Conservation (phyloP, 164 flowering plant species). For the Vitis rupestris region DNA sequence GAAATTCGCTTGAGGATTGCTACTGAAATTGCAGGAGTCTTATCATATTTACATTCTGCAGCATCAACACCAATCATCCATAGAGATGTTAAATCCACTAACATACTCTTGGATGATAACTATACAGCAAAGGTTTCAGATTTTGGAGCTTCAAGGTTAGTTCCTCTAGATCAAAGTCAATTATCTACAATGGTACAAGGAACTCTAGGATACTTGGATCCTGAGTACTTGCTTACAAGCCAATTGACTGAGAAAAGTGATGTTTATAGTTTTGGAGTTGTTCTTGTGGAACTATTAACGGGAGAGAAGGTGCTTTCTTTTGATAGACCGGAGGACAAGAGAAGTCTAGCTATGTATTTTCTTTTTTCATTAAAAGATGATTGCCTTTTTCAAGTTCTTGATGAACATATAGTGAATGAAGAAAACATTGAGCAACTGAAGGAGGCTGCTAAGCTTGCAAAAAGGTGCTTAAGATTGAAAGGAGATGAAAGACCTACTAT, state of each 20-base stretch:
- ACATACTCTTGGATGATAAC: constrained; percentile 42
- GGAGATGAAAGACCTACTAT: constrained; percentile 16
- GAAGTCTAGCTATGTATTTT: constrained; percentile 29
- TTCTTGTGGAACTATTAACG: constrained; percentile 36
- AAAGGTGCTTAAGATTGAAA: constrained; percentile 9
- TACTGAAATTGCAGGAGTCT: constrained; percentile 39
- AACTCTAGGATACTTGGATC: constrained; percentile 44
- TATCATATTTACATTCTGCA: constrained; percentile 45
- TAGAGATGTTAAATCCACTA: constrained; percentile 41
- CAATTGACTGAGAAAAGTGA: constrained; percentile 42
- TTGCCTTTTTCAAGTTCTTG: constrained; percentile 12
- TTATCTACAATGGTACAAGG: constrained; percentile 41
- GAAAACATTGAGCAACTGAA: constrained; percentile 3
- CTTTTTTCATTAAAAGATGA: constrained; percentile 18
- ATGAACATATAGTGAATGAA: constrained; percentile 5
- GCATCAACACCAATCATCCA: constrained; percentile 43
- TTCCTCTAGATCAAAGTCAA: constrained; percentile 34
- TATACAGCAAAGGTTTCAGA: constrained; percentile 44
- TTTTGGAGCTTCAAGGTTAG: constrained; percentile 44
- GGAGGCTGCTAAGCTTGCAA: constrained; percentile 19
- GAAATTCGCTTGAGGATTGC: constrained; percentile 39
- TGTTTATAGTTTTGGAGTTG: constrained; percentile 50
- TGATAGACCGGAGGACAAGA: constrained; percentile 15
- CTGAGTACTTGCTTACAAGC: constrained; percentile 39
- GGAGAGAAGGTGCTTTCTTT: constrained; percentile 26